These are phyloP conservation scores for Iris macrosiphon DNA, from an alignment of 106 monocot species.

Conservation along the genomic window DNA sequence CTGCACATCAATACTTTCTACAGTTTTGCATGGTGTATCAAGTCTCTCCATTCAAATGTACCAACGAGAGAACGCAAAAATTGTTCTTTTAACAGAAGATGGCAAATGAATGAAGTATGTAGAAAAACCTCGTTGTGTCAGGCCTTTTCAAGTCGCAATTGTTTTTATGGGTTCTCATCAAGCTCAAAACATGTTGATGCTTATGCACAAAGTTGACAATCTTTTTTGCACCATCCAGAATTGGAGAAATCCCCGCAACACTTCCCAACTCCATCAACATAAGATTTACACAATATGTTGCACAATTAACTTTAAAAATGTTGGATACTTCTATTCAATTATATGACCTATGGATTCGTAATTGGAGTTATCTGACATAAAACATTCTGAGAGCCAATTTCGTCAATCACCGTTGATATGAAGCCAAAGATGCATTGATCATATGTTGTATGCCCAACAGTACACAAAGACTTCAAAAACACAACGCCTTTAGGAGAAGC, in stretches of 20 bases:
- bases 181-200: slow-evolving; percentile 2
- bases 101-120: slow-evolving; percentile 1
- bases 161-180: not conserved
- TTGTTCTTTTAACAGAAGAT: slow-evolving; percentile 7
- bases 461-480: slow-evolving; percentile 11
- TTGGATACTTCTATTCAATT: slow-evolving; percentile 13
- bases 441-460: not conserved
- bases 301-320: slow-evolving; percentile 18
- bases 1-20: slow-evolving; percentile 7
- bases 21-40: not conserved
- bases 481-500: slow-evolving; percentile 16
- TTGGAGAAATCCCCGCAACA: slow-evolving; percentile 1
- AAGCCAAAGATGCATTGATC: not conserved
- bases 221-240: slow-evolving; percentile 5
- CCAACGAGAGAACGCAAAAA: not conserved
- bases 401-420: slow-evolving; percentile 4
- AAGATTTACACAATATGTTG: slow-evolving; percentile 3
- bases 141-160: slow-evolving; percentile 1
- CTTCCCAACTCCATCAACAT: slow-evolving; percentile 9
- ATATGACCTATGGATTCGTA: slow-evolving; percentile 1
- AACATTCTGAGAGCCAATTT: slow-evolving; percentile 7
- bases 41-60: slow-evolving; percentile 11
- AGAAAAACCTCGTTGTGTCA: not conserved
- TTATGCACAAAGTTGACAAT: slow-evolving; percentile 9
- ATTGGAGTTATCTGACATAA: slow-evolving; percentile 9